Percentiles rank a stretch among this genome's conserved stretches.
These are phyloP conservation scores for Cenococcum geophilum DNA, from an alignment of 495 filamentous ascomycete genomes.

Conservation along the genomic window DNA sequence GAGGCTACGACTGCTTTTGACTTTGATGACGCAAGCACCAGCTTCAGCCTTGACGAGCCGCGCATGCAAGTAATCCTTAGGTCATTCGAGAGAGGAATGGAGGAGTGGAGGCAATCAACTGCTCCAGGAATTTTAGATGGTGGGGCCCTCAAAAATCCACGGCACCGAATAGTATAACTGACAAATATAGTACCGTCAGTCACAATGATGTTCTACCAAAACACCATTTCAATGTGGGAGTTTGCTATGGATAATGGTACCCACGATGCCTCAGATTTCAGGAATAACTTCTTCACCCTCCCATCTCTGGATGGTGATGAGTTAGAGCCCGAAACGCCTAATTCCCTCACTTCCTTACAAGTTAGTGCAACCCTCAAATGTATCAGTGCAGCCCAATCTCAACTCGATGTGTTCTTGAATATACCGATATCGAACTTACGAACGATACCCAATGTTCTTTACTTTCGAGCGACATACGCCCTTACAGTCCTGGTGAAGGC, in stretches of 20 bases:
- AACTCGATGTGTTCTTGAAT: slow-evolving; percentile 44
- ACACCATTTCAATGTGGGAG: slow-evolving; percentile 26
- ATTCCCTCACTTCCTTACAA: slow-evolving; percentile 41
- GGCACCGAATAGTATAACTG: not conserved
- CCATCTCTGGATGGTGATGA: slow-evolving; percentile 38
- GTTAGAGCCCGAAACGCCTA: slow-evolving; percentile 28
- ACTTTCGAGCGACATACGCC: slow-evolving; percentile 42
- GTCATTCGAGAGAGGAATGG: slow-evolving; percentile 48
- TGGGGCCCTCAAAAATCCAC: not conserved
- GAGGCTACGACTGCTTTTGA: slow-evolving; percentile 47
- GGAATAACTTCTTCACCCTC: slow-evolving; percentile 42
- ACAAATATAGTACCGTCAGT: not conserved
- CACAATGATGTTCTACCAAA: slow-evolving; percentile 19
- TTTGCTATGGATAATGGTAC: slow-evolving; percentile 29
- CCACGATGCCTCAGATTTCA: slow-evolving; percentile 25
- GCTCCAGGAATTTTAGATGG: slow-evolving; percentile 37
- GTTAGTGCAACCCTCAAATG: slow-evolving; percentile 47
- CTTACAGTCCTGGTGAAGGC: slow-evolving; percentile 48
- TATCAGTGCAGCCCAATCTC: slow-evolving; percentile 46
- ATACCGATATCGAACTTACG: slow-evolving; percentile 42
- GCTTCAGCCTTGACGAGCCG: slow-evolving; percentile 43
- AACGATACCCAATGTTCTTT: slow-evolving; percentile 45
- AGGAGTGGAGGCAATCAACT: slow-evolving; percentile 44
- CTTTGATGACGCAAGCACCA: slow-evolving; percentile 48
- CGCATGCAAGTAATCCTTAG: slow-evolving; percentile 46